Base-by-base conservation (phyloP, 1,284 basidiomycete species). In the Sporisorium reilianum region DNA sequence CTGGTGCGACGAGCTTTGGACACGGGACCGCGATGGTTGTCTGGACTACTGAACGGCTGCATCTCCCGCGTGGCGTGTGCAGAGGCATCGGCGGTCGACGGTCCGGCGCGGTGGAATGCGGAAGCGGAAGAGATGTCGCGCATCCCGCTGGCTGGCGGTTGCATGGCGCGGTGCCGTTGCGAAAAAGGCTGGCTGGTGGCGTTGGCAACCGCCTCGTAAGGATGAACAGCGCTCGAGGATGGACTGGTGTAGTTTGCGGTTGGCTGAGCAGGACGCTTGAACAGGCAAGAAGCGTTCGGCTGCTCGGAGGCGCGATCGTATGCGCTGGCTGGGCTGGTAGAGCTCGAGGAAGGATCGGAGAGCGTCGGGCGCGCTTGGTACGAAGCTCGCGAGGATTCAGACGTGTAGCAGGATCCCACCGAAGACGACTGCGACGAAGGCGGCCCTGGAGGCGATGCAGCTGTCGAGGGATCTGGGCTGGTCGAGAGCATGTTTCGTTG, bases 361-460 rank as follows among this genome's bases (percentile, higher is more conserved):
- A 63, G 53, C 14, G 64, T 55, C 5, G 50, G 61, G 9, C 53
- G 56, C 5, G 63, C 56, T 44, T 49, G 55, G 26, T 55, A 51
- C 0, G 64, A 67, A 23, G 71, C 65, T 38, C 59, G 57, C 18
- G 75, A 77, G 34, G 63, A 61, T 22, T 67, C 65, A 16, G 75
- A 70, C 20, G 70, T 62, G 42, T 67, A 77, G 61, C 63, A 65
- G 36, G 70, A 77, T 10, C 75, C 66, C 36, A 59, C 63, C 25
- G 75, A 74, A 11, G 75, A 77, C 26, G 75, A 74, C 61, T 77
- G 75, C 28, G 75, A 69, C 36, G 74, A 77, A 26, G 54, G 41
- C n/a, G 64, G 57, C 45, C 66, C 73, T 30, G 68, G 69, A 55
- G 75, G 65, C 36, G 70, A 77, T 55, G 62, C 65, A 46, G 65